These are phyloP conservation scores for Hericium alpestre DNA, from an alignment of 768 basidiomycete species.

Conservation along the genomic window DNA sequence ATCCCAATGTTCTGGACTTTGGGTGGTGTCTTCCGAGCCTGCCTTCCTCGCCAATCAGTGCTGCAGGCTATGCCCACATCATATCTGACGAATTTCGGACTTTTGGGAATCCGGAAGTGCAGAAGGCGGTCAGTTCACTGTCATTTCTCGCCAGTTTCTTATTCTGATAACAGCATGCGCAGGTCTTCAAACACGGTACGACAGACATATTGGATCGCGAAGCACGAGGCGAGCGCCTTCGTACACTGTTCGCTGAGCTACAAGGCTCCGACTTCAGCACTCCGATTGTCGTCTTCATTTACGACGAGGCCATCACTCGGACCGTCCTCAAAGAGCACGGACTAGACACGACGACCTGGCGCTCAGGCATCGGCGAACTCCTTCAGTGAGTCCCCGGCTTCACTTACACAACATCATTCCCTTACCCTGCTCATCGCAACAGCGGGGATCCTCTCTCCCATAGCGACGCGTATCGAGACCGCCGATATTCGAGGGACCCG, in stretches of 20 bases:
- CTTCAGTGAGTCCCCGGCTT: constrained; percentile 2
- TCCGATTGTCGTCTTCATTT: background rate
- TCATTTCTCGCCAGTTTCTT: background rate
- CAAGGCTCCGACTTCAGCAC: background rate
- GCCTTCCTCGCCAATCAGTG: background rate
- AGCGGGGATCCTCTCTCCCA: background rate
- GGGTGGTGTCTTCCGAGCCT: constrained; percentile 7
- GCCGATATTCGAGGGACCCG: background rate
- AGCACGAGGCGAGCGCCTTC: background rate
- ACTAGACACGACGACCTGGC: background rate
- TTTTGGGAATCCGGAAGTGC: constrained; percentile 2
- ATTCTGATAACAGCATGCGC: background rate
- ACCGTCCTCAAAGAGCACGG: background rate
- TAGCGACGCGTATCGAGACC: background rate
- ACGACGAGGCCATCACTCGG: background rate
- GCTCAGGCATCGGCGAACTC: constrained; percentile 3
- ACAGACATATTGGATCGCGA: constrained; percentile 5
- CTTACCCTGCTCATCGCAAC: too few relatives aligned
- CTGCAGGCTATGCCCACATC: constrained; percentile 4
- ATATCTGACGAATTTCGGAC: constrained; percentile 3
- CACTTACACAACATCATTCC: background rate
- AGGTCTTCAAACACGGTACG: constrained; percentile 1
- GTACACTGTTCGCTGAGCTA: background rate
- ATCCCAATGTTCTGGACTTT: constrained; percentile 7
- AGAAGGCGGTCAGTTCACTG: background rate